Percentiles rank a stretch among this genome's conserved stretches.
Evolutionary conservation across 495 filamentous ascomycete species (phyloP).

Genomic region (Trichocladium antarcticum): DNA sequence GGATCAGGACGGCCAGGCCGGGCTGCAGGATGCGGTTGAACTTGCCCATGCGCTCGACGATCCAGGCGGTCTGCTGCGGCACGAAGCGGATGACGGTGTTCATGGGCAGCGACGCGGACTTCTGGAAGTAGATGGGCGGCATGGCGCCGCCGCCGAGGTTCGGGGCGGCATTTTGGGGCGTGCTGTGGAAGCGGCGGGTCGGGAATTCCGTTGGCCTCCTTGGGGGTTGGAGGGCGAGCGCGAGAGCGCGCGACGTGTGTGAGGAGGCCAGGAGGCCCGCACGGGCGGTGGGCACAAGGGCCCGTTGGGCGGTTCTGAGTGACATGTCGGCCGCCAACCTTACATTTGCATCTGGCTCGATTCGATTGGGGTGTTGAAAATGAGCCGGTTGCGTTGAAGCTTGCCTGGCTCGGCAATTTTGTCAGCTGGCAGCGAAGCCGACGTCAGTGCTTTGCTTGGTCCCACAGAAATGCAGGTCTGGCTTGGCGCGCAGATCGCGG

Average conservation of each 20-base stretch:
- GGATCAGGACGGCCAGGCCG: slow-evolving; percentile 77
- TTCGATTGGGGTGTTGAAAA: not conserved
- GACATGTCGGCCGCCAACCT: slow-evolving; percentile 18
- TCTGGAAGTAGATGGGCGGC: slow-evolving; percentile 48
- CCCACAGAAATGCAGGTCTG: not conserved
- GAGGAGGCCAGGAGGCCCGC: slow-evolving; percentile 8
- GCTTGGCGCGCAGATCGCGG: too few relatives aligned
- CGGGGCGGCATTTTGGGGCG: slow-evolving; percentile 11
- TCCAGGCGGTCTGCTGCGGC: slow-evolving; percentile 97
- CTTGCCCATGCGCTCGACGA: slow-evolving; percentile 97
- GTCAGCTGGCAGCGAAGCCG: not conserved
- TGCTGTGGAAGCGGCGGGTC: slow-evolving; percentile 23
- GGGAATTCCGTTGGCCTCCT: not conserved
- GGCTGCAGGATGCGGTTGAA: slow-evolving; percentile 87
- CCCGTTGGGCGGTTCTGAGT: slow-evolving; percentile 25
- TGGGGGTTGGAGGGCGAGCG: slow-evolving; percentile 4
- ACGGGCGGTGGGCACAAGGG: slow-evolving; percentile 22
- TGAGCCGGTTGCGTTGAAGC: too few relatives aligned
- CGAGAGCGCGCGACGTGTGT: slow-evolving; percentile 8
- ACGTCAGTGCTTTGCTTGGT: not conserved
- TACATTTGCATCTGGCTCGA: not conserved
- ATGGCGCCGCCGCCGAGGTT: slow-evolving; percentile 22
- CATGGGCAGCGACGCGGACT: slow-evolving; percentile 53
- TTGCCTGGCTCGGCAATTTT: too few relatives aligned
- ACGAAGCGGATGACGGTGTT: slow-evolving; percentile 97